Base-by-base conservation (phyloP, 495 filamentous ascomycete species). In the Lichenothelia convexa region DNA sequence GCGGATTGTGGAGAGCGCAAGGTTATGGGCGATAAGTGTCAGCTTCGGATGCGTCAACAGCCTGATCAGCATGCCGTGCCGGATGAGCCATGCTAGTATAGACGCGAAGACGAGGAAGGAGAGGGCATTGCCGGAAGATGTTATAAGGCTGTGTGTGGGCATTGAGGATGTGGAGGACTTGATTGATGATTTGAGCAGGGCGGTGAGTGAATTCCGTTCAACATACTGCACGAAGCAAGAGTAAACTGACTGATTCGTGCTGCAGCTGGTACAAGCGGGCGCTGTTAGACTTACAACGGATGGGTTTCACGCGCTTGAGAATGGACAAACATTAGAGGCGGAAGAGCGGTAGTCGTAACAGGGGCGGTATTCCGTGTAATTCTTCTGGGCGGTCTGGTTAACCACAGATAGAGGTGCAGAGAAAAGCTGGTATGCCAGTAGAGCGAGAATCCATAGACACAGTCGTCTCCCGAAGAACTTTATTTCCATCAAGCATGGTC, bases 51-150 rank as follows among this genome's bases (percentile, higher is more conserved):
- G 91, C 57, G 91, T 97, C 30, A 97, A 97, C 58, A 89, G 80
- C 59, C 56, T 97, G 57, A 97, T 97, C 57, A 93, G 84, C 59
- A 93, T 97, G 89, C 89, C 89, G 8, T 97, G 89, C 50, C 82
- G 80, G 41, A 97, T 97, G 89, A 95, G 91, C 57, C 89, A 97
- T 62, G 89, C 89, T 16, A 93, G 85, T 52, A 97, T 97, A 54
- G 91, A 95, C 55, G 80, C 78, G 41, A 87, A 89, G 65, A 93
- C 86, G 39, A 66, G 89, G 47, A 61, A 69, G 50, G 87, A 97
- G 60, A 67, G 89, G 45, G 73, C 77, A 34, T 76, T 97, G 71
- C 89, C 89, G 13, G 89, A 97, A 59, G 89, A 97, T 58, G 73
- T 97, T 30, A 94, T 97, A 40, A 63, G 89, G 37, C 56, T 97